Conservation (phyloP, 106 monocot species). For the Dendrobium officinale region DNA sequence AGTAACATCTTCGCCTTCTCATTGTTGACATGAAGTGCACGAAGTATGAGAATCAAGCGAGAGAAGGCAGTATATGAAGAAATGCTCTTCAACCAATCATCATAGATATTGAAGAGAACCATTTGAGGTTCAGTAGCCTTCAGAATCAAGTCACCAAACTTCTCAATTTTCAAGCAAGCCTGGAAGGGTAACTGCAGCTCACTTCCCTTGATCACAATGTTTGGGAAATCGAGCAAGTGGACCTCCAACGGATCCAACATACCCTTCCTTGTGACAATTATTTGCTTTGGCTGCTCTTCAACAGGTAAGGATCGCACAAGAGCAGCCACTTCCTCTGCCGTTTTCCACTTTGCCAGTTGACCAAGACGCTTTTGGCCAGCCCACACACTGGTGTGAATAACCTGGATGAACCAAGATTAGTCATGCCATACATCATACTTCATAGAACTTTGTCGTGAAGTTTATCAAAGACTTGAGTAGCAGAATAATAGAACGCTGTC, state of each 20-base stretch:
- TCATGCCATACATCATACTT: neutral
- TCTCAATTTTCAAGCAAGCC: slow-evolving; percentile 97
- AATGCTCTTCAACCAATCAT: slow-evolving; percentile 99
- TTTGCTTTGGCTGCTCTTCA: slow-evolving; percentile 99
- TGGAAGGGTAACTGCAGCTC: slow-evolving; percentile 98
- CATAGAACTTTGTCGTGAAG: neutral
- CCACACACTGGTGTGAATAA: slow-evolving; percentile 99
- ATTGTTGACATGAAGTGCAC: slow-evolving; percentile 97
- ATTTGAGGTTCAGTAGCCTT: slow-evolving; percentile 99
- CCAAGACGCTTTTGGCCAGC: slow-evolving; percentile 99
- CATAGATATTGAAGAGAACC: slow-evolving; percentile 98
- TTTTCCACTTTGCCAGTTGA: slow-evolving; percentile 99
- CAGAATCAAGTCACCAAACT: slow-evolving; percentile 95
- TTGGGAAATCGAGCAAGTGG: slow-evolving; percentile 97
- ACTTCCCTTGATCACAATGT: slow-evolving; percentile 99
- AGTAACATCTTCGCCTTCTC: slow-evolving; percentile 99
- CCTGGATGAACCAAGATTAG: slow-evolving; percentile 32
- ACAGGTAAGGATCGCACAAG: slow-evolving; percentile 92
- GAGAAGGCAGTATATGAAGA: slow-evolving; percentile 98
- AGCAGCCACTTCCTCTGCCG: slow-evolving; percentile 97
- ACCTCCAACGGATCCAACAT: slow-evolving; percentile 99
- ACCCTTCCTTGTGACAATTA: slow-evolving; percentile 96
- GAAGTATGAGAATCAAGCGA: slow-evolving; percentile 89
- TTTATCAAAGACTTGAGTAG: neutral
- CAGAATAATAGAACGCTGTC: neutral